These are phyloP conservation scores for Nothopassalora personata DNA, from an alignment of 2,329 filamentous ascomycete species.

Conservation along the genomic window DNA sequence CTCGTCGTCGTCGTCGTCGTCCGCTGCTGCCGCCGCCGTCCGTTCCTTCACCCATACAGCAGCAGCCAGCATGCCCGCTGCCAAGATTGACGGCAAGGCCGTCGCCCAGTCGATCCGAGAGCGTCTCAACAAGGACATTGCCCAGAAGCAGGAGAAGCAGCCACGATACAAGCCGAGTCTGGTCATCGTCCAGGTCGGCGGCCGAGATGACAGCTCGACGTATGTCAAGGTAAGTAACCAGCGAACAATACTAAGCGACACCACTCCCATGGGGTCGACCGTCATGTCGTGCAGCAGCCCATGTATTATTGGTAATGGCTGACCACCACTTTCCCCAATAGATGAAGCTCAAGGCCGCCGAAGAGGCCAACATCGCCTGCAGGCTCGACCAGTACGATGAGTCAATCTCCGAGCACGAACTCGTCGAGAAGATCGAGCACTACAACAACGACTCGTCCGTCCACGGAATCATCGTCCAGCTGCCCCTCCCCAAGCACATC, in stretches of 20 bases:
- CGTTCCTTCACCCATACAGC: conserved; percentile 48
- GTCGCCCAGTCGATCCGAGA: conserved; percentile 90
- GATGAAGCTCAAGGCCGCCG: conserved; percentile 97
- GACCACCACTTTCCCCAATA: conserved; percentile 44
- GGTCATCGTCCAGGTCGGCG: conserved; percentile 95
- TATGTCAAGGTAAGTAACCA: conserved; percentile 58
- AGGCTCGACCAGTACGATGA: conserved; percentile 80
- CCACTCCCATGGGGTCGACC: background rate
- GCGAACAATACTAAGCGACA: background rate
- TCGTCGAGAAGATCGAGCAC: conserved; percentile 72
- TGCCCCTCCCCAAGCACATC: conserved; percentile 83
- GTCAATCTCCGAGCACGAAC: conserved; percentile 73
- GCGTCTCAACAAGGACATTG: conserved; percentile 72
- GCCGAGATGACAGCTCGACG: conserved; percentile 81
- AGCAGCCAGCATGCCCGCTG: conserved; percentile 66
- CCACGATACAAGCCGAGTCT: conserved; percentile 83
- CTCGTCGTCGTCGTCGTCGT: too few species aligned
- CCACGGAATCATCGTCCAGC: conserved; percentile 88
- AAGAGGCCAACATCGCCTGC: conserved; percentile 90
- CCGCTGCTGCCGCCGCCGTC: conserved; percentile 13
- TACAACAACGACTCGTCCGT: conserved; percentile 83
- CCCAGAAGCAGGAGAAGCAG: conserved; percentile 72
- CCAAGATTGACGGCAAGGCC: conserved; percentile 91
- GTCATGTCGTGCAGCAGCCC: too few species aligned
- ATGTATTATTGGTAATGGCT: too few species aligned